Percentiles rank a stretch among this genome's conserved stretches.
Evolutionary conservation across 805 yeast species (phyloP).

Genomic region (Yarrowia keelungensis): DNA sequence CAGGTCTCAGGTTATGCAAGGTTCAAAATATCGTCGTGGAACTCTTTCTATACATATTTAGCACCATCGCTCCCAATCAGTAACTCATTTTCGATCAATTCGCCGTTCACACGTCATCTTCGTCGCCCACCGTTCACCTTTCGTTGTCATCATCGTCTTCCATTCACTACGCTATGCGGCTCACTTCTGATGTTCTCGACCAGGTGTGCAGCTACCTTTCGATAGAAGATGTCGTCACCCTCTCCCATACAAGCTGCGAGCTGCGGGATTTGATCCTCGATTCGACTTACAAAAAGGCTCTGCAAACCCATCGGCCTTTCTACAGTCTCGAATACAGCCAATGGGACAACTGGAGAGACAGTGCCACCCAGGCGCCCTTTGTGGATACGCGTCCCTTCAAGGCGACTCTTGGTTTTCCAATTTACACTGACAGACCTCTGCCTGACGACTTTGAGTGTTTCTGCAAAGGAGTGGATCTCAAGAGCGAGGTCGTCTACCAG

Average conservation of each 20-base stretch:
- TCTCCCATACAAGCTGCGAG: background rate
- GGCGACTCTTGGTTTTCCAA: background rate
- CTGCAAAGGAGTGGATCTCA: background rate
- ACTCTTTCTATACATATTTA: no score
- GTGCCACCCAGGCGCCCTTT: background rate
- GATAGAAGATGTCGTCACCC: background rate
- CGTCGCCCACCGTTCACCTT: no score
- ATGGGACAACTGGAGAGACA: background rate
- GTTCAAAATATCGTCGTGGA: no score
- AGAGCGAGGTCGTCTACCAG: background rate
- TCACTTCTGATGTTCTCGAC: background rate
- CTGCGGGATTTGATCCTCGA: background rate
- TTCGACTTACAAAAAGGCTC: background rate
- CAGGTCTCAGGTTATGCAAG: no score
- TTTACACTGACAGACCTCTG: background rate
- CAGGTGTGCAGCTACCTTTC: background rate
- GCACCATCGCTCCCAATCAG: no score
- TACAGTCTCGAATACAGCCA: background rate
- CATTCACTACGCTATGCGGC: background rate
- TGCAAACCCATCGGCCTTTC: background rate
- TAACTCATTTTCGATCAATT: no score
- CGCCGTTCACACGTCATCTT: no score
- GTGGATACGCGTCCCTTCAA: background rate
- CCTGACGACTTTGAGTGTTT: constrained; percentile 4
- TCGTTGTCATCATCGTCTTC: no score